Base-by-base conservation (phyloP, 2,329 filamentous ascomycete genomes). In the Trichoderma aggressivum region DNA sequence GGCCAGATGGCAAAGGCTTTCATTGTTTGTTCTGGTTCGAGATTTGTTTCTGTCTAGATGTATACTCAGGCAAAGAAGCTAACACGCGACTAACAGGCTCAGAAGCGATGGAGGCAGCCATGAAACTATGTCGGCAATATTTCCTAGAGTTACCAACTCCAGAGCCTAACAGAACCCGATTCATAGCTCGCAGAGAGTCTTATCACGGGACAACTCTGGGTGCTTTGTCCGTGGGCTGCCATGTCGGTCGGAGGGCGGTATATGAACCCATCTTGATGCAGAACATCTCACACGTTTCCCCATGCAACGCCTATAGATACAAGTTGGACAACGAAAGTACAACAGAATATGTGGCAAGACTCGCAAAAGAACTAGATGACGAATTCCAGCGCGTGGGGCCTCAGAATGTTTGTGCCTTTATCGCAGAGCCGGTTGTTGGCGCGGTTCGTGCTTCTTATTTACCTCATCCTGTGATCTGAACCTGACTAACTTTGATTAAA, bases 381-480 rank as follows among this genome's bases (percentile, higher is more conserved):
- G 84, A 88, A 73, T 84, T 88, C 12, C 77, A 80, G 14, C 75
- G 79, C 0, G 62, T 87, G 0, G 86, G 85, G 0, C 82, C 86
- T 0, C 76, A 83, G 1, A 86, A 75, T 0, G 82, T 87, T 7
- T 80, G 81, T 62, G 85, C 84, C 0, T 87, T 88, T 70, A 75
- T 87, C 1, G 85, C 84, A 0, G 86, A 88, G 75, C 83, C 86
- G 0, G 79, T 86, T n/a, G 78, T 84, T 4, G 83, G 84, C 1
- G 83, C 84, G 18, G 39, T 63, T 30, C 16, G 60, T 50, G 21
- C 18, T 10, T 2, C 1, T 18, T 18, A 34, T 30, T 7, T 84
- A 28, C 16, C 5, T 28, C 26, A 28, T 3, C 18, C 1, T 8
- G 50, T 12, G 3, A 39, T 26, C 2, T 28, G 1, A 10, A 61